Conservation (phyloP, 345 rosid species). For the Corymbia maculata region DNA sequence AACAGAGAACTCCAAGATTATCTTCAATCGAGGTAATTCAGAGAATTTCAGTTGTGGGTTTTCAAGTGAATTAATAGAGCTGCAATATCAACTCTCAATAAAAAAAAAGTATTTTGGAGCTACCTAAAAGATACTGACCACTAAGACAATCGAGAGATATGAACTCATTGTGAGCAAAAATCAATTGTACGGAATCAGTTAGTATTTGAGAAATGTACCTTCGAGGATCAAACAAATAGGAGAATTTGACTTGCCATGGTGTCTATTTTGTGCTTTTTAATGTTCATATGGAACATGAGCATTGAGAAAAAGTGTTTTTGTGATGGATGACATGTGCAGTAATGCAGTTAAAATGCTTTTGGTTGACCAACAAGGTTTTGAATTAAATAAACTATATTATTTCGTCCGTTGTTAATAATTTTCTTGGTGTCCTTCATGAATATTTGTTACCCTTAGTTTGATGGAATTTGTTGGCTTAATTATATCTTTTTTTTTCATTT, state of each 20-base stretch:
- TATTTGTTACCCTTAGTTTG: not conserved
- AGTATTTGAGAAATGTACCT: not conserved
- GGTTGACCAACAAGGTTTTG: not conserved
- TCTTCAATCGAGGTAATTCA: rapidly evolving
- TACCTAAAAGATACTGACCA: not conserved
- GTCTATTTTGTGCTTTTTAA: not conserved
- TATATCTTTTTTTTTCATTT: too few relatives aligned
- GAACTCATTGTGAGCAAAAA: not conserved
- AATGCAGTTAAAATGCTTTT: not conserved
- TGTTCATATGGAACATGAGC: not conserved
- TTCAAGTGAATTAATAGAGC: not conserved
- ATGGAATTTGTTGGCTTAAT: not conserved
- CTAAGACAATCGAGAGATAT: not conserved
- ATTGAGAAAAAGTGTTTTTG: not conserved
- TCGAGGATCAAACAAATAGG: not conserved
- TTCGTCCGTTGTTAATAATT: not conserved
- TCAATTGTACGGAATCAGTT: not conserved
- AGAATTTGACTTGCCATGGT: not conserved
- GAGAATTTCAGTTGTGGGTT: not conserved
- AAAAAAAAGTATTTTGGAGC: not conserved
- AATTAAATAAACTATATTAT: not conserved
- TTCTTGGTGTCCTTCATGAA: not conserved
- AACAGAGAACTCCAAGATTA: not conserved
- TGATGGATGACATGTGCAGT: not conserved
- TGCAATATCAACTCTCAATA: not conserved